Evolutionary conservation across 208 protist genomes (phyloP).

Genomic region (Trypanosoma cruzi): DNA sequence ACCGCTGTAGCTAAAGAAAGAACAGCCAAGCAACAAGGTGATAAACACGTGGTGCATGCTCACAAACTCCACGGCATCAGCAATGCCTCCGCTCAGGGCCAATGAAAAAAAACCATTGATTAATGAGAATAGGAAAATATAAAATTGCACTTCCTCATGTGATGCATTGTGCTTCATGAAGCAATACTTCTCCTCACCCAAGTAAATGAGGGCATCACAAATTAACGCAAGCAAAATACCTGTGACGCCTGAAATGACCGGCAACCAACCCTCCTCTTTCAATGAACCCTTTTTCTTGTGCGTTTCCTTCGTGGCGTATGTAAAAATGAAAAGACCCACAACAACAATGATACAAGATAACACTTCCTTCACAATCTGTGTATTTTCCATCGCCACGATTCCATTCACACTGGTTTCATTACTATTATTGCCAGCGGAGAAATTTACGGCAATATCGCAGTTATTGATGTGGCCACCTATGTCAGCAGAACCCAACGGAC

Average conservation of each 20-base stretch:
- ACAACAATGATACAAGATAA: slow-evolving; percentile 37
- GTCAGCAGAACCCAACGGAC: neutral
- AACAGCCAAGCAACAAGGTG: slow-evolving; percentile 25
- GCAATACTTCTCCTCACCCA: slow-evolving; percentile 58
- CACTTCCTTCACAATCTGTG: slow-evolving; percentile 28
- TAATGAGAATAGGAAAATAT: slow-evolving; percentile 22
- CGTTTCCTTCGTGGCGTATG: slow-evolving; percentile 28
- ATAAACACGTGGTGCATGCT: slow-evolving; percentile 15
- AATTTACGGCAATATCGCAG: neutral
- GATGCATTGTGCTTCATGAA: slow-evolving; percentile 30
- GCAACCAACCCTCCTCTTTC: slow-evolving; percentile 4
- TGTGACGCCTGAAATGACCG: slow-evolving; percentile 33
- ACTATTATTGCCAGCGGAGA: neutral
- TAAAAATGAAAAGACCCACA: slow-evolving; percentile 46
- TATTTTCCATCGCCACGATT: neutral
- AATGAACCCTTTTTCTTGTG: neutral
- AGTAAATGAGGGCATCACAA: slow-evolving; percentile 51
- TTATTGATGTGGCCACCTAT: neutral
- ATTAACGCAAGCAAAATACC: slow-evolving; percentile 40
- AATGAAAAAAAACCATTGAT: slow-evolving; percentile 21
- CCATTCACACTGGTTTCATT: neutral
- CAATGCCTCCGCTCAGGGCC: slow-evolving; percentile 4
- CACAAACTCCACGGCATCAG: slow-evolving; percentile 4
- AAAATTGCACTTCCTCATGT: slow-evolving; percentile 31
- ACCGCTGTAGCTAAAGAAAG: slow-evolving; percentile 35